Conservation (phyloP, 148 eudicot genomes). For the Simmondsia chinensis region DNA sequence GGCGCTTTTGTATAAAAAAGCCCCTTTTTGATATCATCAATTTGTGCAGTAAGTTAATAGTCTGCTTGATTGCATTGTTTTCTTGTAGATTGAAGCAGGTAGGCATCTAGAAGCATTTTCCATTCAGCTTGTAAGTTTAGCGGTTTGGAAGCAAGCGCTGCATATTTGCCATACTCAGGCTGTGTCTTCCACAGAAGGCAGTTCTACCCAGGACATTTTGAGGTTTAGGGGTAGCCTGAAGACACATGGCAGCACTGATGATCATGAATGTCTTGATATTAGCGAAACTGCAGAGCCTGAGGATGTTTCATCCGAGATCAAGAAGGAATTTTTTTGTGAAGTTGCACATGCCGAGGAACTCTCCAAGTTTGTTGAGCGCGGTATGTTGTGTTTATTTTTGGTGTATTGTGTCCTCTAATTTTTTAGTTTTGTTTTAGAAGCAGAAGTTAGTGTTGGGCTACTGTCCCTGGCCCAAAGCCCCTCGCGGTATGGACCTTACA, state of each 20-base stretch:
- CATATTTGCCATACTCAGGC: conserved; percentile 82
- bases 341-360: conserved; percentile 78
- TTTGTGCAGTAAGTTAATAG: too few species aligned
- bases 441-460: too few species aligned
- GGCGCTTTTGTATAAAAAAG: too few species aligned
- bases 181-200: conserved; percentile 64
- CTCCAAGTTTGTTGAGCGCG: conserved; percentile 60
- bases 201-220: conserved; percentile 35
- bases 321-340: conserved; percentile 67
- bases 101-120: conserved; percentile 87
- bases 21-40: too few species aligned
- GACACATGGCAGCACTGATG: conserved; percentile 34
- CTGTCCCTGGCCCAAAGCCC: too few species aligned
- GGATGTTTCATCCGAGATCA: conserved; percentile 53
- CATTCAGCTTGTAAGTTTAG: conserved; percentile 84
- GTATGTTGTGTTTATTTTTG: conserved; percentile 40
- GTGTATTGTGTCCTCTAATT: too few species aligned
- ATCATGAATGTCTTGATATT: conserved; percentile 25
- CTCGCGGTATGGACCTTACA: too few species aligned
- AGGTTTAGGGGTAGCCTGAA: conserved; percentile 27
- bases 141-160: conserved; percentile 91
- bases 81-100: conserved; percentile 46
- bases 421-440: too few species aligned
- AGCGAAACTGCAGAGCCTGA: conserved; percentile 26
- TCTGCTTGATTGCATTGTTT: conserved; percentile 11